Percentiles rank a stretch among this genome's conserved stretches.
Evolutionary conservation across 2,329 filamentous ascomycete genomes (phyloP).

Genomic region (Fusarium torulosum): DNA sequence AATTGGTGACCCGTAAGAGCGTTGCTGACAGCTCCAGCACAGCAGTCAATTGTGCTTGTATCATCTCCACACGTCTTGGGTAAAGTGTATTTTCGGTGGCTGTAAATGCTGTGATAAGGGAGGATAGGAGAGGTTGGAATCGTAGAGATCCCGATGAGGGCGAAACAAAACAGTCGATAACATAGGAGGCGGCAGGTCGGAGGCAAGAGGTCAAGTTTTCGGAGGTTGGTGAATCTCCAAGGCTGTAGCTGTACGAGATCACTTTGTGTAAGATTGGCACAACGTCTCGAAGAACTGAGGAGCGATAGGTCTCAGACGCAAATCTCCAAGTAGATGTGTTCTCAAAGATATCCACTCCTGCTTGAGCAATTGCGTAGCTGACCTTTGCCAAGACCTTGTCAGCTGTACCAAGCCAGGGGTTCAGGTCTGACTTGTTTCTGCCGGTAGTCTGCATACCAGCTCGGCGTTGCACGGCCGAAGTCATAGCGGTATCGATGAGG

Average conservation of each 20-base stretch:
- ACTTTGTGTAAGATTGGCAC: conserved; percentile 78
- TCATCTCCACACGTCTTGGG: conserved; percentile 64
- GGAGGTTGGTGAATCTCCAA: conserved; percentile 70
- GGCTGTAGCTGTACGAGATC: conserved; percentile 78
- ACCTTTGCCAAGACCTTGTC: conserved; percentile 82
- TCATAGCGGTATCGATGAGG: conserved; percentile 80
- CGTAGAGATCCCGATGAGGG: conserved; percentile 76
- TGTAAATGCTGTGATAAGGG: conserved; percentile 65
- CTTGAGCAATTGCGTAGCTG: conserved; percentile 78
- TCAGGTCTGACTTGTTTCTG: conserved; percentile 61
- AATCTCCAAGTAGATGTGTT: conserved; percentile 91
- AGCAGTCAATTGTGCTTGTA: conserved; percentile 72
- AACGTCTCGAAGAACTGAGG: conserved; percentile 75
- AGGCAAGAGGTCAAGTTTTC: conserved; percentile 71
- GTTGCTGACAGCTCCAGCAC: conserved; percentile 76
- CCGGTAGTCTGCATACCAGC: conserved; percentile 63
- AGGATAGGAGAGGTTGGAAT: conserved; percentile 80
- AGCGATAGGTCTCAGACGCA: conserved; percentile 73
- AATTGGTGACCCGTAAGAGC: conserved; percentile 76
- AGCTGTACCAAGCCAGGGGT: conserved; percentile 77
- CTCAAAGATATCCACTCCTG: conserved; percentile 85
- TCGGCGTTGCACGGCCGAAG: conserved; percentile 75
- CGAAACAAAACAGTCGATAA: conserved; percentile 82
- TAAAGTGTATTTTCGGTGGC: conserved; percentile 74
- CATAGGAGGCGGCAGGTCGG: conserved; percentile 77